Conservation (phyloP, 192 early-diverging fungal genomes). For the Phlyctochytrium arcticum region DNA sequence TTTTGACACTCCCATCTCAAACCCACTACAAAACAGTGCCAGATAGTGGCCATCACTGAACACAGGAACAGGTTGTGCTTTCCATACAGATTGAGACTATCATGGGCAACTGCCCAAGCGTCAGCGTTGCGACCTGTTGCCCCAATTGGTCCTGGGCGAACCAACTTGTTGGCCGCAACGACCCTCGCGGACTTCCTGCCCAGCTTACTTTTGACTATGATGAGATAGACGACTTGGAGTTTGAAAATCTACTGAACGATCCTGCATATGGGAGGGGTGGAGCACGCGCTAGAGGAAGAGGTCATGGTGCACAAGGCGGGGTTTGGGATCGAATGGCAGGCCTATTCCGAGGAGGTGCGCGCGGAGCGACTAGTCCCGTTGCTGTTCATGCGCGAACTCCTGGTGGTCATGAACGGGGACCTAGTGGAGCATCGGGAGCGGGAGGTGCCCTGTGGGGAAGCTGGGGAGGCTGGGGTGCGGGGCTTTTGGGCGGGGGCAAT, state of each 20-base stretch:
- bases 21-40: too few species aligned
- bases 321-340: constrained; percentile 7
- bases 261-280: not conserved
- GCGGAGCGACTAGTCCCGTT: not conserved
- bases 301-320: not conserved
- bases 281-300: not conserved
- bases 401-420: too few species aligned
- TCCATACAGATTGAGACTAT: too few species aligned
- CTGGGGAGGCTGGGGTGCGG: not conserved
- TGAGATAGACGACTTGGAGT: constrained; percentile 31
- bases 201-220: constrained; percentile 24
- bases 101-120: constrained; percentile 7
- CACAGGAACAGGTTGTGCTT: too few species aligned
- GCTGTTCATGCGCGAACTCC: not conserved
- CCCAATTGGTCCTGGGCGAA: not conserved
- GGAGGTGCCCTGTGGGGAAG: not conserved
- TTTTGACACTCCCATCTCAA: too few species aligned
- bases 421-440: not conserved
- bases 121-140: not conserved
- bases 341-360: not conserved
- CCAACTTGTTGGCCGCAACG: too few species aligned
- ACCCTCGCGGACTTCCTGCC: not conserved
- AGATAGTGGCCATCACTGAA: too few species aligned
- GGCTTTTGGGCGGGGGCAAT: not conserved
- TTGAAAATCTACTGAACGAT: constrained; percentile 24